Evolutionary conservation across 2,329 filamentous ascomycete species (phyloP), one percentile per base, ranked within the genome.

Genomic region (Talaromyces sp.): DNA sequence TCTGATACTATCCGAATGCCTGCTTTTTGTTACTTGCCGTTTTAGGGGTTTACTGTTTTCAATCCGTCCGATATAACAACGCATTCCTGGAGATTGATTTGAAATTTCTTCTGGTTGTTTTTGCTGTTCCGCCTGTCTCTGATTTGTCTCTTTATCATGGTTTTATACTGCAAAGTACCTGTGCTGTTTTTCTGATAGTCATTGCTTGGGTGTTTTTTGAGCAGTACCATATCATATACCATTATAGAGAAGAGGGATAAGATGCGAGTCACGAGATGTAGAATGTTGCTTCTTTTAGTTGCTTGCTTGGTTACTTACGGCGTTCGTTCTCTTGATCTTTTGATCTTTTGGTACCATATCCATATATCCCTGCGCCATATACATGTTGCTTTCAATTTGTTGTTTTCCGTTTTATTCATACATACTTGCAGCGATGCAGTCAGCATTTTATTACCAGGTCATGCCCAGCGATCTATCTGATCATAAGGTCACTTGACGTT

Each of bases 241-340:
- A 31, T n/a, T n/a, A 31, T 53, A 53, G 49, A 53, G 49, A 36
- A 38, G 29, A 34, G 51, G 51, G 22, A 2, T 29, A 54, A 19
- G 31, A 56, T 56, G 53, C 53, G 10, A 38, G 17, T 56, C 51
- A 56, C 29, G 51, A 56, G 7, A 34, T 56, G 51, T 56, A 56
- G 51, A 56, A 19, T 56, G 51, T 56, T 34, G 29, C n/a, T 31
- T 56, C 15, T 53, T 54, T 34, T 29, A 54, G 27, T 53, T 53
- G 13, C 7, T 53, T 53, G 22, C 22, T 51, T 25, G 45, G 2
- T 51, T 51, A 5, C 1, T 27, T 34, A 53, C 27, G 17, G 27
- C 27, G 8, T 54, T 54, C 4, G n/a, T 34, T 36, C 3, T 56
- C 15, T 22, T 56, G 49, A 15, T 17, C 25, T 51, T n/a, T n/a